Percentiles rank a stretch among this genome's conserved stretches.
Conservation (phyloP, 2,329 filamentous ascomycete species). For the Diaporthe destruens region DNA sequence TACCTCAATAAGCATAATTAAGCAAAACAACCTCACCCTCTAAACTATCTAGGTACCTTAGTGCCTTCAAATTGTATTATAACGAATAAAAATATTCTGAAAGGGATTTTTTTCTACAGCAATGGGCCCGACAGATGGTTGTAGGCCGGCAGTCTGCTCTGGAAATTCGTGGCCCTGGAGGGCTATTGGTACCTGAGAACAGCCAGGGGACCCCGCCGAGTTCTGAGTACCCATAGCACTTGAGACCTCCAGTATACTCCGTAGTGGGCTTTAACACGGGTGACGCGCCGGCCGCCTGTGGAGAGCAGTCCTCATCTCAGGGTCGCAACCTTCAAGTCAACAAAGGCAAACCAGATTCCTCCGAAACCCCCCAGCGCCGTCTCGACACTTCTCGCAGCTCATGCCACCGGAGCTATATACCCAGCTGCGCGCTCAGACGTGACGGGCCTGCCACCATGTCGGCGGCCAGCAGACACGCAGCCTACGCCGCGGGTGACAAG, state of each 20-base stretch:
- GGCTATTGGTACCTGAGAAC: neutral
- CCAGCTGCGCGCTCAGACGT: slow-evolving; percentile 44
- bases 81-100: too few relatives aligned
- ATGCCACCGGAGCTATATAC: slow-evolving; percentile 23
- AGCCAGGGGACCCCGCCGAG: slow-evolving; percentile 5
- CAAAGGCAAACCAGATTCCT: slow-evolving; percentile 3
- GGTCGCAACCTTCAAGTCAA: slow-evolving; percentile 37
- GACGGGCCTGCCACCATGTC: slow-evolving; percentile 46
- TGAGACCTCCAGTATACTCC: neutral
- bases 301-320: neutral
- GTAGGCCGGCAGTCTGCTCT: neutral
- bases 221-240: neutral
- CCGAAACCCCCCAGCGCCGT: neutral
- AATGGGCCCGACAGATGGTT: neutral
- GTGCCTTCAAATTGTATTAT: neutral
- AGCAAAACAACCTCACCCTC: neutral
- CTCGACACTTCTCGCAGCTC: slow-evolving; percentile 2
- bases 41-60: neutral
- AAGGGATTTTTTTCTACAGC: neutral
- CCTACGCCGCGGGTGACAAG: slow-evolving; percentile 28
- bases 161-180: neutral
- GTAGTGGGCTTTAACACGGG: slow-evolving; percentile 2
- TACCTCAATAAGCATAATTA: neutral
- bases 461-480: slow-evolving; percentile 45
- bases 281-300: slow-evolving; percentile 36